These are phyloP conservation scores for Pontederia paniculata DNA, from an alignment of 176 grass and related monocot species.

Conservation along the genomic window DNA sequence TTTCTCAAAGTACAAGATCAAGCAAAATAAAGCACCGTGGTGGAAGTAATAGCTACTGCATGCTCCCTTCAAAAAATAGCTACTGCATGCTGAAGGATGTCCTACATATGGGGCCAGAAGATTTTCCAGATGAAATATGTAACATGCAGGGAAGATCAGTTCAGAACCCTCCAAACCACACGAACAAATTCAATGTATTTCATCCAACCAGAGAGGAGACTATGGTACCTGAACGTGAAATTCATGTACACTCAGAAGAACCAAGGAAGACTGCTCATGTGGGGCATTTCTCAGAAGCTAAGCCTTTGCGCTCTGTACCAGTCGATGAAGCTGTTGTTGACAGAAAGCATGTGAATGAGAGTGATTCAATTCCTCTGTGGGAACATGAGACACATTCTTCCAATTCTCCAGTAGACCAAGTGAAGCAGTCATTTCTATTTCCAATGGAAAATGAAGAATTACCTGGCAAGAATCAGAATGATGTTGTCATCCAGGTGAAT, in stretches of 20 bases:
- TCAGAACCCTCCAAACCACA: conserved; percentile 21
- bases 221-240: conserved; percentile 45
- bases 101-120: conserved; percentile 45
- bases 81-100: conserved; percentile 83
- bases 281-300: conserved; percentile 23
- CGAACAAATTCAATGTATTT: conserved; percentile 13
- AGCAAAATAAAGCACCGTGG: conserved; percentile 41
- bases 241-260: conserved; percentile 74
- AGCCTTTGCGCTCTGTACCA: conserved; percentile 17
- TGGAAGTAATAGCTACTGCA: conserved; percentile 50
- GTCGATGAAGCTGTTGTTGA: conserved; percentile 24
- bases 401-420: conserved; percentile 20
- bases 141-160: conserved; percentile 27
- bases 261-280: conserved; percentile 14
- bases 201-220: conserved; percentile 30
- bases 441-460: neutral
- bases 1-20: conserved; percentile 32
- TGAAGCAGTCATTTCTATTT: conserved; percentile 19
- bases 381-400: conserved; percentile 16
- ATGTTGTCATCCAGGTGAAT: conserved; percentile 30
- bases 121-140: conserved; percentile 31
- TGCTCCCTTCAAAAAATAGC: conserved; percentile 74
- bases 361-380: conserved; percentile 16
- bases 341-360: conserved; percentile 11
- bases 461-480: conserved; percentile 14